Evolutionary conservation across 1,139 yeast species (phyloP), one percentile per base, ranked within the genome.

Genomic region (Scheffersomyces insectosa): DNA sequence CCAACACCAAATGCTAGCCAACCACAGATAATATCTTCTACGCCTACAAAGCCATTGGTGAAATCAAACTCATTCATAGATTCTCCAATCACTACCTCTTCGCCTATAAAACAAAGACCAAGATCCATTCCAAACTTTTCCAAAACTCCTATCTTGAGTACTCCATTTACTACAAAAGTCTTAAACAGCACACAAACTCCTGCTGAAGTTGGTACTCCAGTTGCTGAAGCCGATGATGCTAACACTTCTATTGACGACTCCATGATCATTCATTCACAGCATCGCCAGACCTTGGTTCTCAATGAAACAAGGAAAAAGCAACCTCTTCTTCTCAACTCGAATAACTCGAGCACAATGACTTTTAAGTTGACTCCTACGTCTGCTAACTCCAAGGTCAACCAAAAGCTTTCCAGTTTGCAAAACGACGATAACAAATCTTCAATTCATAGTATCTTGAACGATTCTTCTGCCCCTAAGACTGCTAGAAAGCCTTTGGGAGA

Each of bases 241-340:
- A 57, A 56, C 46, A 47, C 56, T 13, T 58, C 65, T 14, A 49
- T 60, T 14, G 59, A 59, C 27, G 55, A 53, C 43, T 59, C 55
- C 44, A 56, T 52, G 59, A 57, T 51, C 28, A 50, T 42, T 31
- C 48, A 48, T 35, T 45, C 60, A 23, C 51, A 52, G 29, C 15
- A 31, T 10, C 34, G 34, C 20, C 34, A 31, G 14, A 31, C 15
- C 7, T 54, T 65, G 44, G 68, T 66, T 14, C 55, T 67, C 41
- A 65, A 59, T 46, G 65, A 65, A 51, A 70, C 74, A 29, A 67
- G 63, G 43, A 73, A 71, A 52, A 72, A 69, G 53, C 76, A 68
- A 45, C 75, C 74, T 16, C 50, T 48, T 12, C 58, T 61, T 29
- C 59, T 70, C 38, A 71, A 70, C 51, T 66, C 70, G 11, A 51